Evolutionary conservation across 2,329 filamentous ascomycete genomes (phyloP), one percentile per base, ranked within the genome.

Genomic region (Calonectria hongkongensis): DNA sequence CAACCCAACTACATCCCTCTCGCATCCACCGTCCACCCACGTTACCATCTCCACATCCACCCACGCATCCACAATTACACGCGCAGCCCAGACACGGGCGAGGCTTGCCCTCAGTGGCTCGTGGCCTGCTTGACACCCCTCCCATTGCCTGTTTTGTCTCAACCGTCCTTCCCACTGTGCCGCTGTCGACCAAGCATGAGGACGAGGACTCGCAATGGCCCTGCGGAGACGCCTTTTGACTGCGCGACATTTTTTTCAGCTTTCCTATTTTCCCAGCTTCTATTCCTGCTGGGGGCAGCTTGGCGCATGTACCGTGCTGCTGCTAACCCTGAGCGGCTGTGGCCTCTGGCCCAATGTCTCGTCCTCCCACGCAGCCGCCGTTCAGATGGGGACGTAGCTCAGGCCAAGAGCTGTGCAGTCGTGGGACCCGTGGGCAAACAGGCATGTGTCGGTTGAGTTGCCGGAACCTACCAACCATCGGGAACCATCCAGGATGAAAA

Each of bases 231-330:
- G 30, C 28, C n/a, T 25, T 36, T 65, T 33, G 28, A 33, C 66
- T 68, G 66, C 66, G 66, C 54, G 66, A 62, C 66, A 68, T 68
- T 68, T 68, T 68, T 43, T 13, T 27, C 58, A 7, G 25, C 21
- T 30, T 25, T 39, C 28, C 21, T 58, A 15, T 58, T 54, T 16
- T 30, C 18, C 36, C 58, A 62, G 58, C 39, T 62, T 62, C 58
- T 62, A 45, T 30, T 62, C 36, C 21, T 62, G 54, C 39, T 45
- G 43, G 39, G 36, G 30, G 54, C 36, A 43, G 25, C 39, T 16
- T 36, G 54, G 21, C 33, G 51, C 54, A 58, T 39, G 33, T 58
- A 21, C 54, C n/a, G 25, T 28, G 18, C 27, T 62, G 36, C 56
- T 62, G 36, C 58, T 62, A 62, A 45, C 58, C 56, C 58, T 28